These are phyloP conservation scores for Musa acuminata DNA, from an alignment of 176 grass and related monocot genomes.

Conservation along the genomic window DNA sequence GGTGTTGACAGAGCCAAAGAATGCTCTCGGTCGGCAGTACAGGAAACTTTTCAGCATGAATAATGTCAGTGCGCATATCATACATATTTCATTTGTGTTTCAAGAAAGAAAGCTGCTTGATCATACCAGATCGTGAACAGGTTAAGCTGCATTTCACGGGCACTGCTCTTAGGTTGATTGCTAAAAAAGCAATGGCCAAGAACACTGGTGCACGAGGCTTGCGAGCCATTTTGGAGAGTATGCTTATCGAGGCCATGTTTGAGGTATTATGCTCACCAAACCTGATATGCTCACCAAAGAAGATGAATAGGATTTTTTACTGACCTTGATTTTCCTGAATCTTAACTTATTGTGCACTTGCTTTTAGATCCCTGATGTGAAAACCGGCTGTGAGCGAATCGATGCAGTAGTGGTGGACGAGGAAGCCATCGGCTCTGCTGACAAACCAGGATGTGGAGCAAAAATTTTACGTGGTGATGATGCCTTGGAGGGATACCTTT, in stretches of 20 bases:
- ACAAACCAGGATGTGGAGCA: constrained; percentile 67
- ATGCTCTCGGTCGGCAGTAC: constrained; percentile 95
- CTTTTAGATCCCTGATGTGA: constrained; percentile 81
- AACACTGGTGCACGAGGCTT: constrained; percentile 90
- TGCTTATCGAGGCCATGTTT: constrained; percentile 96
- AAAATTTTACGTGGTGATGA: constrained; percentile 79
- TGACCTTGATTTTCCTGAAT: no score
- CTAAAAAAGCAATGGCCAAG: constrained; percentile 87
- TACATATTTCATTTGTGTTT: not conserved
- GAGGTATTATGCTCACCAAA: constrained; percentile 43
- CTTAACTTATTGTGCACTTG: constrained; percentile 1
- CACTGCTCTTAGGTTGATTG: constrained; percentile 76
- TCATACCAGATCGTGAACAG: constrained; percentile 37
- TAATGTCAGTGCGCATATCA: constrained; percentile 45
- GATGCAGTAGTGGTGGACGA: constrained; percentile 90
- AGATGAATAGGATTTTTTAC: no score
- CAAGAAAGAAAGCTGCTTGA: not conserved
- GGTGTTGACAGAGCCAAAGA: constrained; percentile 84
- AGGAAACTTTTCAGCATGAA: constrained; percentile 97
- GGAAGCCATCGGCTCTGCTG: constrained; percentile 65
- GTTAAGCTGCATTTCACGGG: constrained; percentile 95
- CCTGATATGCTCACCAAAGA: not conserved
- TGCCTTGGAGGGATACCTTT: constrained; percentile 64
- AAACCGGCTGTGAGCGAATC: constrained; percentile 63
- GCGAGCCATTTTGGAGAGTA: constrained; percentile 90